Evolutionary conservation across 352 stramenopile genomes (phyloP).

Genomic region (Sclerospora graminicola): DNA sequence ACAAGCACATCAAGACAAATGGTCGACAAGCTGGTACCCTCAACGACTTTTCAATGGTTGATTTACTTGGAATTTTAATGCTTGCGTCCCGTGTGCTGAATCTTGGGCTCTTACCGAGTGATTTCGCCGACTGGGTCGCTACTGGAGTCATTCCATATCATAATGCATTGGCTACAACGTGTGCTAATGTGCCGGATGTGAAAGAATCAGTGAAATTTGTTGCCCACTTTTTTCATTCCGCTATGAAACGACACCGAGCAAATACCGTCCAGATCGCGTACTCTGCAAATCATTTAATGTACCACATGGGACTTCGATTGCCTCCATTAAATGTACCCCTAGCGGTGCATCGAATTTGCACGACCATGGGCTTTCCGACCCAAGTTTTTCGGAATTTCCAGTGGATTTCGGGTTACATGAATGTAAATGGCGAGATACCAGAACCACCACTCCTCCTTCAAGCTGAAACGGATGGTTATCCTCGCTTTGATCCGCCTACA

Average conservation of each 20-base stretch:
- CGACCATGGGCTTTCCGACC: slow-evolving; percentile 41
- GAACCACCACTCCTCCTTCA: slow-evolving; percentile 32
- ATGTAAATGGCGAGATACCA: slow-evolving; percentile 24
- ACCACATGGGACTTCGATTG: slow-evolving; percentile 59
- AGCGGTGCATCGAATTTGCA: slow-evolving; percentile 39
- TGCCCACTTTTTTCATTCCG: slow-evolving; percentile 49
- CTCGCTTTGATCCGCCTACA: slow-evolving; percentile 9
- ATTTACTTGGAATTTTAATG: slow-evolving; percentile 51
- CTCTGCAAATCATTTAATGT: slow-evolving; percentile 45
- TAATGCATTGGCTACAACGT: slow-evolving; percentile 46
- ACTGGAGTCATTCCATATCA: slow-evolving; percentile 52
- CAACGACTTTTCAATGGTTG: slow-evolving; percentile 37
- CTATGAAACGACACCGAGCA: slow-evolving; percentile 25
- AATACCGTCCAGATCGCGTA: slow-evolving; percentile 34
- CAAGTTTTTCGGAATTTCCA: slow-evolving; percentile 61
- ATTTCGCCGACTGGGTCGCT: slow-evolving; percentile 53
- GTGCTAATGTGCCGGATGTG: slow-evolving; percentile 25
- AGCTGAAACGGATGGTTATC: slow-evolving; percentile 6
- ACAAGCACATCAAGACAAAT: slow-evolving; percentile 1
- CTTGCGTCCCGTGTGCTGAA: slow-evolving; percentile 56
- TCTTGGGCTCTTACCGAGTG: slow-evolving; percentile 42
- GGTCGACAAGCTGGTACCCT: slow-evolving; percentile 18
- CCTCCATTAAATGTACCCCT: slow-evolving; percentile 62
- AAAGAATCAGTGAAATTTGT: slow-evolving; percentile 38
- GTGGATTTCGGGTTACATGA: slow-evolving; percentile 49